A percentile compares a stretch with the other conserved stretches of the same genome.
These are phyloP conservation scores for Talaromyces sp. DNA, from an alignment of 2,329 filamentous ascomycete genomes.

Conservation along the genomic window DNA sequence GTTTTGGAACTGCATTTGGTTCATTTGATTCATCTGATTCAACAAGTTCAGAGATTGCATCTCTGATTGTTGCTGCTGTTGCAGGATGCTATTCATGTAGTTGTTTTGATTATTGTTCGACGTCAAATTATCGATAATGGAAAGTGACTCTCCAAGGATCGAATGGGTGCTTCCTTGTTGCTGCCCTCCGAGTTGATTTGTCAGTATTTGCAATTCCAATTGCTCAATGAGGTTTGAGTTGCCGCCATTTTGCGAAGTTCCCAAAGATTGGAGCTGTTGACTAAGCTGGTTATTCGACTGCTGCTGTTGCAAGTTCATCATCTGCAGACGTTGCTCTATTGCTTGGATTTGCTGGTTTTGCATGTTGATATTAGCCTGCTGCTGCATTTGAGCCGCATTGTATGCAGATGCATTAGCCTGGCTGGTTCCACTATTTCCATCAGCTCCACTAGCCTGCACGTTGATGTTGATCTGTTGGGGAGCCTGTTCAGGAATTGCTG, in stretches of 20 bases:
- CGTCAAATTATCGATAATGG: constrained; percentile 10
- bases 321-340: constrained; percentile 14
- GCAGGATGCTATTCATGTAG: constrained; percentile 4
- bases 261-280: neutral
- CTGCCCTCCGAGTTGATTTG: constrained; percentile 11
- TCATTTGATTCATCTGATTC: constrained; percentile 4
- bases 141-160: neutral
- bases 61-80: constrained; percentile 14
- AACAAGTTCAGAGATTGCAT: neutral
- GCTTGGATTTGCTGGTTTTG: constrained; percentile 14
- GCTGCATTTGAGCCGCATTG: constrained; percentile 1
- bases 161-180: constrained; percentile 7
- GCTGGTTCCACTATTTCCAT: neutral
- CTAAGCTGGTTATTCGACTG: constrained; percentile 6
- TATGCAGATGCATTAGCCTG: neutral
- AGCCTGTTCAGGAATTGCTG: neutral
- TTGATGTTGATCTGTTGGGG: neutral
- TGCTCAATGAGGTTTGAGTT: constrained; percentile 7
- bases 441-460: neutral
- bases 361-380: neutral
- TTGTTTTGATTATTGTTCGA: neutral
- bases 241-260: neutral
- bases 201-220: constrained; percentile 6
- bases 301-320: constrained; percentile 17
- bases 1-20: constrained; percentile 3